Evolutionary conservation across 2,329 filamentous ascomycete species (phyloP).

Genomic region (Fusarium sp.): DNA sequence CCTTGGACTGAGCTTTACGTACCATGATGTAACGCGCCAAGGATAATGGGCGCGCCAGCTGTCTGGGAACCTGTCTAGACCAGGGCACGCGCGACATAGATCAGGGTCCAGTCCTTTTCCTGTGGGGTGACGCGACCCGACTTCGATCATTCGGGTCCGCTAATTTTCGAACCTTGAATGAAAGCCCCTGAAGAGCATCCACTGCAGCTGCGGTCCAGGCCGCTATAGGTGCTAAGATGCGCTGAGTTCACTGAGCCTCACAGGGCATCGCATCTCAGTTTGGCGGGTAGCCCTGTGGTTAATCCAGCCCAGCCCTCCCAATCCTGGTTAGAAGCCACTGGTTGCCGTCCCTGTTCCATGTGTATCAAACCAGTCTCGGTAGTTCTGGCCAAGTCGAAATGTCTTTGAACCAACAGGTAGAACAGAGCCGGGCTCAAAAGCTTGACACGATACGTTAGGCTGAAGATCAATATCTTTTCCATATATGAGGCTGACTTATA

Average conservation of each 20-base stretch:
- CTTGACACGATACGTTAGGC: neutral
- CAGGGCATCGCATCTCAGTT: constrained; percentile 22
- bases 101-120: constrained; percentile 32
- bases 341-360: constrained; percentile 33
- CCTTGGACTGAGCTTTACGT: constrained; percentile 44
- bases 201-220: constrained; percentile 21
- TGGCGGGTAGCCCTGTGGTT: constrained; percentile 25
- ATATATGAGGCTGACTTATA: constrained; percentile 10
- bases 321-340: constrained; percentile 29
- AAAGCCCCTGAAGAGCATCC: constrained; percentile 40
- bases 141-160: constrained; percentile 14
- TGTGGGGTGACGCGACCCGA: constrained; percentile 39
- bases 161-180: constrained; percentile 15
- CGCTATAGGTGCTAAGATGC: constrained; percentile 28
- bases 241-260: constrained; percentile 36
- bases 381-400: constrained; percentile 26
- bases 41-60: constrained; percentile 4
- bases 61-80: constrained; percentile 9
- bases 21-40: constrained; percentile 6
- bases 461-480: neutral
- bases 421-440: neutral
- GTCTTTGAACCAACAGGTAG: constrained; percentile 13
- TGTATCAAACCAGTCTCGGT: constrained; percentile 34
- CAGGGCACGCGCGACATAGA: constrained; percentile 21
- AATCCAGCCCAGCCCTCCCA: constrained; percentile 22